Evolutionary conservation across 106 monocot species (phyloP).

Genomic region (Dioscorea alata): DNA sequence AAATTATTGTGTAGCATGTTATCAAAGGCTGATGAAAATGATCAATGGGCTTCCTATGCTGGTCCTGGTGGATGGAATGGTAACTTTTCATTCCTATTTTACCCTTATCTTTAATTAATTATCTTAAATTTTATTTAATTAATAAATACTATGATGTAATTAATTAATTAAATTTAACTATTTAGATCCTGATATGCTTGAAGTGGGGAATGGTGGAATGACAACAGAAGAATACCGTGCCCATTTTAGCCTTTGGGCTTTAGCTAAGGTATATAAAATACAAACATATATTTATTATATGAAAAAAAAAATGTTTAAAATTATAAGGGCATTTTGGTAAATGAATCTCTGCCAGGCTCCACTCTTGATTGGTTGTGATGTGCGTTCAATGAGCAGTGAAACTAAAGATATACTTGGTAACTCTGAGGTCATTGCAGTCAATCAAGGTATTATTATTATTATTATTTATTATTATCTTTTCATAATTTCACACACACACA

Average conservation of each 20-base stretch:
- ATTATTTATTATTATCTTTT: too few species aligned
- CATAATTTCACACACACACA: too few species aligned
- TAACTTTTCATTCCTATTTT: background rate
- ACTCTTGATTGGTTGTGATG: constrained; percentile 79
- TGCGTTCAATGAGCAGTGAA: constrained; percentile 54
- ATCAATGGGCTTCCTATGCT: constrained; percentile 75
- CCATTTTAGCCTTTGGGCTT: constrained; percentile 95
- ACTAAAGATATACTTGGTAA: constrained; percentile 65
- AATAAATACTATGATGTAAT: too few species aligned
- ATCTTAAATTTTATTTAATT: too few species aligned
- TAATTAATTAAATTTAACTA: too few species aligned
- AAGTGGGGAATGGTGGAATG: constrained; percentile 93
- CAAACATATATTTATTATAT: background rate
- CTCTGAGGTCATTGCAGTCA: constrained; percentile 13
- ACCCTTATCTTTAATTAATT: too few species aligned
- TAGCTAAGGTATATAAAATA: constrained; percentile 51
- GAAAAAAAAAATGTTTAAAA: background rate
- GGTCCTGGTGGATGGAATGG: constrained; percentile 93
- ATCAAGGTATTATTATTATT: constrained; percentile 7
- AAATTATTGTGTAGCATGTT: constrained; percentile 41
- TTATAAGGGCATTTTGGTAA: too few species aligned
- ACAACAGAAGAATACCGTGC: constrained; percentile 71
- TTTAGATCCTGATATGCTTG: constrained; percentile 92
- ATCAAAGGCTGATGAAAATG: constrained; percentile 70
- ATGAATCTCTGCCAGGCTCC: constrained; percentile 47